Percentiles rank a stretch among this genome's conserved stretches.
Evolutionary conservation across 345 rosid genomes (phyloP).

Genomic region (Viola odorata): DNA sequence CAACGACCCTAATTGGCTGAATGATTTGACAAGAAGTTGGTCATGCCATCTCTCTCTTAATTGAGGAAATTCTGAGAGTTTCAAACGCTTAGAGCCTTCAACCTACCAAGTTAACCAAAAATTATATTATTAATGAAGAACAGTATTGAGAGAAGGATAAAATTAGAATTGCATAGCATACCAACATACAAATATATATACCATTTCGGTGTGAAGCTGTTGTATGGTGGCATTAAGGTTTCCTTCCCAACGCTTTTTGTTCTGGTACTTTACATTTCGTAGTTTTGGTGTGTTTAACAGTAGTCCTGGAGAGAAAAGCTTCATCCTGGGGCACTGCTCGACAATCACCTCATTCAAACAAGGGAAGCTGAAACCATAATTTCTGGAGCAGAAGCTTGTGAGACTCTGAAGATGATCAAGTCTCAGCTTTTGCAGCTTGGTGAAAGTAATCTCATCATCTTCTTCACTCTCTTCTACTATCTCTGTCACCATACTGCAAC

Average conservation of each 20-base stretch:
- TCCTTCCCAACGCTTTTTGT: constrained; percentile 1
- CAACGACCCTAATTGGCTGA: neutral
- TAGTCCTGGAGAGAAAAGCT: constrained; percentile 12
- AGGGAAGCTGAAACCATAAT: constrained; percentile 8
- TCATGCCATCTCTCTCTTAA: constrained; percentile 1
- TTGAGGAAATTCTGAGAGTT: constrained; percentile 1
- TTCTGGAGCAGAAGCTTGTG: neutral
- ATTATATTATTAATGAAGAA: neutral
- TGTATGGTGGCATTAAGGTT: constrained; percentile 10
- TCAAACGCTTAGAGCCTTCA: neutral
- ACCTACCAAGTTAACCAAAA: neutral
- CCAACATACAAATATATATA: neutral
- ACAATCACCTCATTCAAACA: constrained; percentile 12
- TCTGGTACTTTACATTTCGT: neutral
- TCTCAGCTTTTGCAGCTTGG: neutral
- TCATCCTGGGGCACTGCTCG: constrained; percentile 11
- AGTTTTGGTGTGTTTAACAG: constrained; percentile 17
- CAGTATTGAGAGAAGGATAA: neutral
- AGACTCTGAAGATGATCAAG: neutral
- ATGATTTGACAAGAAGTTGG: neutral
- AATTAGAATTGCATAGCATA: too few species aligned
- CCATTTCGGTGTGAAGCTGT: constrained; percentile 4
- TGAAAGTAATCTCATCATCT: neutral
- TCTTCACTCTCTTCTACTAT: neutral
- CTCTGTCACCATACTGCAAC: neutral